Evolutionary conservation across 345 rosid species (phyloP).

Genomic region (Aethionema arabicum): DNA sequence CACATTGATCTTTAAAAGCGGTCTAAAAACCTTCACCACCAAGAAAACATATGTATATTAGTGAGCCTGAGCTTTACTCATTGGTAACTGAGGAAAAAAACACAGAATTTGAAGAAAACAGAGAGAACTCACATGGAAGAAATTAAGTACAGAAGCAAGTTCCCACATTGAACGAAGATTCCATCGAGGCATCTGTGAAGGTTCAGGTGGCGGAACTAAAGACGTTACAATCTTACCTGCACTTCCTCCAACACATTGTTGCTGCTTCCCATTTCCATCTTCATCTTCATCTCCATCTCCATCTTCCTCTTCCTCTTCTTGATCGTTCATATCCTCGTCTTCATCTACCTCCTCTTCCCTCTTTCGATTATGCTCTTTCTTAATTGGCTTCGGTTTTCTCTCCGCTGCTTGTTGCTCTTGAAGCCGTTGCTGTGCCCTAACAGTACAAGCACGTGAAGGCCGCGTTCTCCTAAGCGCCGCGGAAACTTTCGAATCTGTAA

Average conservation of each 20-base stretch:
- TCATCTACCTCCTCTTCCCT: conserved; percentile 36
- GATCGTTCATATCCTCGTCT: conserved; percentile 53
- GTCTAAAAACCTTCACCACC: conserved; percentile 74
- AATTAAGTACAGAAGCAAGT: conserved; percentile 90
- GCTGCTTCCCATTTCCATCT: conserved; percentile 22
- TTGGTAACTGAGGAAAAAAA: conserved; percentile 8
- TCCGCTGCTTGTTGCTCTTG: conserved; percentile 65
- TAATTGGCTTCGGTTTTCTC: conserved; percentile 56
- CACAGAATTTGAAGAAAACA: conserved; percentile 16
- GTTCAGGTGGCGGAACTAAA: conserved; percentile 73
- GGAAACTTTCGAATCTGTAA: conserved; percentile 16
- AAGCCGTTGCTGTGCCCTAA: conserved; percentile 78
- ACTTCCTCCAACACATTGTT: conserved; percentile 51
- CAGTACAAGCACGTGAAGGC: conserved; percentile 93
- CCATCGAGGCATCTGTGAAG: conserved; percentile 90
- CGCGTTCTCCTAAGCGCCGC: conserved; percentile 59
- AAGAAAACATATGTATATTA: neutral
- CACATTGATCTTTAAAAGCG: conserved; percentile 65
- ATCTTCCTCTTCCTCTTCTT: conserved; percentile 40
- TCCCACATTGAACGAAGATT: conserved; percentile 98
- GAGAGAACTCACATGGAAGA: conserved; percentile 78
- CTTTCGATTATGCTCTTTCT: conserved; percentile 49
- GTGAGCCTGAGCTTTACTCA: conserved; percentile 20
- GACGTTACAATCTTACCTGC: conserved; percentile 69
- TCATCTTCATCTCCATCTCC: conserved; percentile 41